Percentiles rank a stretch among this genome's conserved stretches.
Evolutionary conservation across 371 early-diverging fungal genomes (phyloP).

Genomic region (Lichtheimia hyalospora): DNA sequence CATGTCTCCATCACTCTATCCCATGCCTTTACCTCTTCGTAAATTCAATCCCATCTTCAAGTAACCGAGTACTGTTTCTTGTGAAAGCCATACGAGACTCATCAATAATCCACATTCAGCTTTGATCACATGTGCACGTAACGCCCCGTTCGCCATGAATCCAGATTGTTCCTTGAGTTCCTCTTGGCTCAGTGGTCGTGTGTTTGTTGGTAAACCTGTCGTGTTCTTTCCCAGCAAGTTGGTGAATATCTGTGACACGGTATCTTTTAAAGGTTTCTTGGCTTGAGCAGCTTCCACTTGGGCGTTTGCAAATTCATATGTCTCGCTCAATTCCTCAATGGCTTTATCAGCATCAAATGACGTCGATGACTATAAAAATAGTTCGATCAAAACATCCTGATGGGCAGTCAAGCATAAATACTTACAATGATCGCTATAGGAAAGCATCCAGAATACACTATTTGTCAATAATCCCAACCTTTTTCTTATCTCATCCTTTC

Average conservation of each 20-base stretch:
- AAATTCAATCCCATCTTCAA: slow-evolving; percentile 63
- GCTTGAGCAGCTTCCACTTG: slow-evolving; percentile 52
- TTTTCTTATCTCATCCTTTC: neutral
- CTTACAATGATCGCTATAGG: too few species aligned
- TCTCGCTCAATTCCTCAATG: slow-evolving; percentile 39
- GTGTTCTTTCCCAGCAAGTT: slow-evolving; percentile 38
- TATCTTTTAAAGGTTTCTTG: slow-evolving; percentile 46
- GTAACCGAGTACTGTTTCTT: slow-evolving; percentile 59
- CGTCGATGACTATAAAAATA: slow-evolving; percentile 42
- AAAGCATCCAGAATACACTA: too few species aligned
- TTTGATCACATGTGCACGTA: slow-evolving; percentile 61
- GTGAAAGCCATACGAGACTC: slow-evolving; percentile 52
- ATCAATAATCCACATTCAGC: slow-evolving; percentile 61
- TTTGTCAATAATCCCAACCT: too few species aligned
- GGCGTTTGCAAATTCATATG: slow-evolving; percentile 48
- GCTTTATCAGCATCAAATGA: slow-evolving; percentile 51
- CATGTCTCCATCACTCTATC: neutral
- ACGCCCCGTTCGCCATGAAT: slow-evolving; percentile 55
- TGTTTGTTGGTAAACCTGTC: slow-evolving; percentile 43
- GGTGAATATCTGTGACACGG: slow-evolving; percentile 38
- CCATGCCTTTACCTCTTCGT: slow-evolving; percentile 47
- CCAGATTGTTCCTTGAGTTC: slow-evolving; percentile 23
- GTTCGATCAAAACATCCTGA: too few species aligned
- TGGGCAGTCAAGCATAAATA: too few species aligned
- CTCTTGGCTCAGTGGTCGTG: slow-evolving; percentile 28